Evolutionary conservation across 2,329 filamentous ascomycete genomes (phyloP), one percentile per base, ranked within the genome.

Genomic region (Leptographium galeiforme): DNA sequence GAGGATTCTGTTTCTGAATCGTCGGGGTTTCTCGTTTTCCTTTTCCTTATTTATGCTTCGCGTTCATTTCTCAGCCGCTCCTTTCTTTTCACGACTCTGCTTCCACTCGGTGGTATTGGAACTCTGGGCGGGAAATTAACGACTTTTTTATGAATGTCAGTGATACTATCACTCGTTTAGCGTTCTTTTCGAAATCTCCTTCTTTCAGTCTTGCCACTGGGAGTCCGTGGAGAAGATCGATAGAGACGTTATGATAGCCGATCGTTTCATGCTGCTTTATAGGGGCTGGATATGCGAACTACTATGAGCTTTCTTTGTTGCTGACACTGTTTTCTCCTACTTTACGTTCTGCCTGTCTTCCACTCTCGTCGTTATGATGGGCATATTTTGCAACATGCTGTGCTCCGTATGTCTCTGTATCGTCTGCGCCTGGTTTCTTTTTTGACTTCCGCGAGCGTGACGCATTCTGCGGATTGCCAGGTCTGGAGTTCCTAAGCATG

Each of bases 101-200:
- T 38, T 39, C 48, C 33, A 25, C 46, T 51, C 34, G 43, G 40
- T 40, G 46, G 46, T 36, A 49, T 45, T 51, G 54, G 54, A 53
- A 50, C 49, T 47, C 38, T 16, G 43, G 48, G 46, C 48, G 48
- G 54, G 36, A 53, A 46, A 47, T 43, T 53, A 33, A 53, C 48
- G 54, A 52, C 48, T 53, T 13, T 25, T 50, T 56, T 53, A 56
- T 52, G 54, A 56, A 53, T 45, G 49, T 49, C 50, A 47, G 40
- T 53, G 43, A 52, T 34, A n/a, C 39, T 44, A 38, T 46, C 43
- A 25, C n/a, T 16, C 32, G 33, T 51, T 36, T 30, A 41, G 48
- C 48, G 25, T 38, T 55, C 36, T 51, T 41, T 48, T 45, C 16
- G 33, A 50, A 45, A 38, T 53, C 48, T 48, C 44, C 50, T 54